Evolutionary conservation across 768 basidiomycete species (phyloP).

Genomic region (Agrocybe praecox): DNA sequence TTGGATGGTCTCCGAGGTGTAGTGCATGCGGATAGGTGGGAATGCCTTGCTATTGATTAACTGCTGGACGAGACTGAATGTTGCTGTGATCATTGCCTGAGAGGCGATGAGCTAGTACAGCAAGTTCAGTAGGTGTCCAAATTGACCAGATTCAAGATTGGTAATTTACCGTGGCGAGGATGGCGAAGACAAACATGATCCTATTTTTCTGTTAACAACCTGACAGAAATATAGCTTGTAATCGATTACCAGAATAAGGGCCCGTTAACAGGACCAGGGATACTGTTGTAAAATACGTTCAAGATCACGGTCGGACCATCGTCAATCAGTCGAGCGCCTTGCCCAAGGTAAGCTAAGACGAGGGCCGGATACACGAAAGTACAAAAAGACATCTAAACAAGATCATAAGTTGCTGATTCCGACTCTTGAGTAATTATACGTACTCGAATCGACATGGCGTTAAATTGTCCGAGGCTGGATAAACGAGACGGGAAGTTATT

Average conservation of each 20-base stretch:
- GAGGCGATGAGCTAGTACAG: conserved; percentile 54
- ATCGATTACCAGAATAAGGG: conserved; percentile 69
- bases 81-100: conserved; percentile 71
- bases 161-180: conserved; percentile 58
- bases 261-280: conserved; percentile 58
- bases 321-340: conserved; percentile 62
- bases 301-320: conserved; percentile 49
- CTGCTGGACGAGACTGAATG: conserved; percentile 65
- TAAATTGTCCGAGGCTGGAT: conserved; percentile 67
- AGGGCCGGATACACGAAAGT: conserved; percentile 60
- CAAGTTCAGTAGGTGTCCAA: conserved; percentile 1
- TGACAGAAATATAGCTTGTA: too few species aligned
- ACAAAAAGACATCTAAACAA: conserved; percentile 49
- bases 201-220: conserved; percentile 34
- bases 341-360: conserved; percentile 69
- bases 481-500: not conserved
- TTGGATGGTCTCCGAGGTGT: conserved; percentile 61
- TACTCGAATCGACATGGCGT: conserved; percentile 58
- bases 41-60: conserved; percentile 62
- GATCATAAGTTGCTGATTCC: not conserved
- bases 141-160: not conserved
- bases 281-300: conserved; percentile 66
- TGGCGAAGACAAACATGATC: conserved; percentile 64
- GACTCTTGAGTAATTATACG: conserved; percentile 1
- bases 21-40: conserved; percentile 57